Conservation (phyloP, 2,329 filamentous ascomycete species). For the Aureobasidium lini region DNA sequence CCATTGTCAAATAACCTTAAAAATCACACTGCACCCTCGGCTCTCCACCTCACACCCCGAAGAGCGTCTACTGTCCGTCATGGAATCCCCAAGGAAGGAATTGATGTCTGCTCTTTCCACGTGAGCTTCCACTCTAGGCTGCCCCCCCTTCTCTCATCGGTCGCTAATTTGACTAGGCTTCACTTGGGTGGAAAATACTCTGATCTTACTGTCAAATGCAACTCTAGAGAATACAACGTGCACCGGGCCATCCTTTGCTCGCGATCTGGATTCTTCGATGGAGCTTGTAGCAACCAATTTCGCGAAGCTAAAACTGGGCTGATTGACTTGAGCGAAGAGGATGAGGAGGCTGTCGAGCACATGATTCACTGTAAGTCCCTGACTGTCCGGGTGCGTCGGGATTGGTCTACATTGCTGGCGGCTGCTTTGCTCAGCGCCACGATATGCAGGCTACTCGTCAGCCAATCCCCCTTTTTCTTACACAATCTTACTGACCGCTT, state of each 20-base stretch:
- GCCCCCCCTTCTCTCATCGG: not conserved
- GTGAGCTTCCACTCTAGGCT: constrained; percentile 28
- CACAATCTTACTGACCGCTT: not conserved
- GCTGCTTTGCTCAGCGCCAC: not conserved
- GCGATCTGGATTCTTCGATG: constrained; percentile 39
- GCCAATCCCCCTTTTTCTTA: not conserved
- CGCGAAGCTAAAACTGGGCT: constrained; percentile 27
- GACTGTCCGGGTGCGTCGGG: not conserved
- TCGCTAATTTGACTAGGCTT: constrained; percentile 24
- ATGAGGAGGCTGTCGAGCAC: constrained; percentile 32
- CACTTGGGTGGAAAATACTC: constrained; percentile 36
- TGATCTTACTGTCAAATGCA: constrained; percentile 42
- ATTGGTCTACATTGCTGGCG: not conserved
- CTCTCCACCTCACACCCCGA: constrained; percentile 11
- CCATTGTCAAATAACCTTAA: constrained; percentile 11
- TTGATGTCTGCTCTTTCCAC: constrained; percentile 41
- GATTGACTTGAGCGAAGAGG: constrained; percentile 32
- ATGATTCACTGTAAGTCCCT: constrained; percentile 32
- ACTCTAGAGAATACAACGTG: constrained; percentile 38
- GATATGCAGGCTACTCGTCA: constrained; percentile 3
- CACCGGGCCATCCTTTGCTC: constrained; percentile 44
- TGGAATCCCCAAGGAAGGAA: constrained; percentile 36
- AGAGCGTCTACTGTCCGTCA: constrained; percentile 15
- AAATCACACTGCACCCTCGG: constrained; percentile 5
- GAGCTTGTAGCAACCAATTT: constrained; percentile 30